Evolutionary conservation across 345 rosid species (phyloP).

Genomic region (Eucalyptus regnans): DNA sequence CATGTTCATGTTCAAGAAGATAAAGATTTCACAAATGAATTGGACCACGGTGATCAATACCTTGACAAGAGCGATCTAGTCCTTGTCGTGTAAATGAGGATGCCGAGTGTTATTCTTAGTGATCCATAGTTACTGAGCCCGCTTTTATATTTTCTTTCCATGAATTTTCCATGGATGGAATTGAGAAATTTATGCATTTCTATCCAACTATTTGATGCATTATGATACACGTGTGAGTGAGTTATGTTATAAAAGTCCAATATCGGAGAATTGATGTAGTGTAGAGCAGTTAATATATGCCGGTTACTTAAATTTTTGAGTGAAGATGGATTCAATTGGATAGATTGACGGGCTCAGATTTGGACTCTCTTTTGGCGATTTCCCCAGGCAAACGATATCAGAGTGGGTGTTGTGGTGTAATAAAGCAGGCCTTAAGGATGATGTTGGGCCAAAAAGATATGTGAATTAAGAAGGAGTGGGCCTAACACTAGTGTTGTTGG

Average conservation of each 20-base stretch:
- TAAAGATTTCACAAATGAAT: not conserved
- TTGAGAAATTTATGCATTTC: not conserved
- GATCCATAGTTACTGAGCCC: not conserved
- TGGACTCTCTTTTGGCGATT: no score
- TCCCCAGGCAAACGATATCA: fast-evolving
- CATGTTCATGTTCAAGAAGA: conserved; percentile 5
- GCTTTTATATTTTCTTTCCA: not conserved
- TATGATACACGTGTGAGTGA: no score
- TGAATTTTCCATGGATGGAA: not conserved
- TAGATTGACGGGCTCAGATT: fast-evolving
- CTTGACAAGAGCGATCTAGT: not conserved
- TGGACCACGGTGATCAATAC: not conserved
- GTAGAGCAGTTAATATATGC: no score
- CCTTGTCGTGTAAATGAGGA: not conserved
- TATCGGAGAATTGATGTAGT: fast-evolving
- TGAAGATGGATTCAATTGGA: no score
- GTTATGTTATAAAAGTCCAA: no score
- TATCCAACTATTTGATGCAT: not conserved
- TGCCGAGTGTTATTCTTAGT: not conserved
- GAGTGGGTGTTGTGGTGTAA: no score
- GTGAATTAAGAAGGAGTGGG: no score
- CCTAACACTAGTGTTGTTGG: no score
- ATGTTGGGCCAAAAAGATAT: no score
- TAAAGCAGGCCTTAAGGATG: no score
- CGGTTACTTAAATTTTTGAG: no score